Evolutionary conservation across 768 basidiomycete genomes (phyloP).

Genomic region (Rhodosporidiobolus odoratus): DNA sequence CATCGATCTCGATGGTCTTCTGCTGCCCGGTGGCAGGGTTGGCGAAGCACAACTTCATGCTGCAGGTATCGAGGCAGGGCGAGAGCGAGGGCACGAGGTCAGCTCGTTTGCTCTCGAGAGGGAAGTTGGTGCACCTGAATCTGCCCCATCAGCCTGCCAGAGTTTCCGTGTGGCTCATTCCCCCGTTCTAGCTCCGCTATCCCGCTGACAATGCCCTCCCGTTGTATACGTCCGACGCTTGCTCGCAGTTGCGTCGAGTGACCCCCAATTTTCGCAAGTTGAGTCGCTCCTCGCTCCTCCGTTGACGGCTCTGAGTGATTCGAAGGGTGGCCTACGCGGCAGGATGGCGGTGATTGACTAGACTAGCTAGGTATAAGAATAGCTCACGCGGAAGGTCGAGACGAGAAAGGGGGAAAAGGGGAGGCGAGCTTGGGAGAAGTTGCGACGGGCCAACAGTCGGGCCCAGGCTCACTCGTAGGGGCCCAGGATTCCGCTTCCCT

Average conservation of each 20-base stretch:
- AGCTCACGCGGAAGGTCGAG: background rate
- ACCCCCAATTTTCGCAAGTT: no score
- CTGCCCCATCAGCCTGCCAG: background rate
- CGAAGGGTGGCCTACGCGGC: background rate
- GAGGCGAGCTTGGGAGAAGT: background rate
- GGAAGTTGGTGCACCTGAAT: background rate
- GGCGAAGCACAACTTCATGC: conserved; percentile 97
- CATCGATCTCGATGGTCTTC: conserved; percentile 91
- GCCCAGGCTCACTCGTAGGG: background rate
- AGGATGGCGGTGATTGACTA: background rate
- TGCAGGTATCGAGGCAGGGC: conserved; percentile 41
- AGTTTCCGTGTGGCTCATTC: background rate
- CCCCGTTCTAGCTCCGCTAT: background rate
- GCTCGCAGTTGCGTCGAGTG: no score
- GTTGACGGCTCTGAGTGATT: background rate
- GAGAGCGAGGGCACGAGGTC: conserved; percentile 1
- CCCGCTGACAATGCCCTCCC: background rate
- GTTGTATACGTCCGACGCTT: no score
- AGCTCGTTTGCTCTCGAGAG: background rate
- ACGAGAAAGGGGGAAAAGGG: background rate
- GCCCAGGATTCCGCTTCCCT: background rate
- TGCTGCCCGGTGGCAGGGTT: conserved; percentile 96
- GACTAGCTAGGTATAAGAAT: background rate
- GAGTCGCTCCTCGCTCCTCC: no score
- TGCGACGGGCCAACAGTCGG: background rate